Evolutionary conservation across 140 eudicot species (phyloP).

Genomic region (Stevia rebaudiana): DNA sequence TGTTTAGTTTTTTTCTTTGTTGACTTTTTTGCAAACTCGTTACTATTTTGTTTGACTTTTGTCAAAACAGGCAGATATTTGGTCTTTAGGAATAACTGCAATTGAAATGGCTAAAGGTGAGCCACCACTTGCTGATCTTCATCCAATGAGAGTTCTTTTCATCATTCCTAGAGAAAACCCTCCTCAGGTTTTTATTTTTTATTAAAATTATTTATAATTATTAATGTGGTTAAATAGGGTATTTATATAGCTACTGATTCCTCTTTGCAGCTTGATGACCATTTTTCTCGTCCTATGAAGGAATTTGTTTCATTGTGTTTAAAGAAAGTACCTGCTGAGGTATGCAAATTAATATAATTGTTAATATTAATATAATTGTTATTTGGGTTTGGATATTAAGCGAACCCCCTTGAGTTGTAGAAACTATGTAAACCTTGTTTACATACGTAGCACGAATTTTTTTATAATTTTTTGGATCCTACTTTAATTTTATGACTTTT

Average conservation of each 20-base stretch:
- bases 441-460: too few relatives aligned
- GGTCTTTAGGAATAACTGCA: conserved; percentile 96
- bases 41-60: conserved; percentile 19
- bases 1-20: background rate
- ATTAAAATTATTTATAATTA: background rate
- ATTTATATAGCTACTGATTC: conserved; percentile 11
- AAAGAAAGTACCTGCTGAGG: conserved; percentile 89
- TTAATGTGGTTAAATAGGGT: background rate
- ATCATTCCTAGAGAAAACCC: conserved; percentile 97
- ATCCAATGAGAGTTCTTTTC: conserved; percentile 98
- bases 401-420: too few relatives aligned
- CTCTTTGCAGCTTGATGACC: conserved; percentile 77
- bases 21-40: background rate
- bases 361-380: too few relatives aligned
- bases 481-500: too few relatives aligned
- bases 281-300: conserved; percentile 91
- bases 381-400: too few relatives aligned
- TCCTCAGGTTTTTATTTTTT: conserved; percentile 56
- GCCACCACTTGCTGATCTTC: conserved; percentile 96
- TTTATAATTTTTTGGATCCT: too few relatives aligned
- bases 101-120: conserved; percentile 99
- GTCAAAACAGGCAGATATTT: conserved; percentile 84
- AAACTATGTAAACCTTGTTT: too few relatives aligned
- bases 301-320: conserved; percentile 82
- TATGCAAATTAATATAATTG: conserved; percentile 20